A percentile compares a stretch with the other conserved stretches of the same genome.
phyloP scores from a whole-genome alignment of 345 rosid genomes.

The Anacardium occidentale region DNA sequence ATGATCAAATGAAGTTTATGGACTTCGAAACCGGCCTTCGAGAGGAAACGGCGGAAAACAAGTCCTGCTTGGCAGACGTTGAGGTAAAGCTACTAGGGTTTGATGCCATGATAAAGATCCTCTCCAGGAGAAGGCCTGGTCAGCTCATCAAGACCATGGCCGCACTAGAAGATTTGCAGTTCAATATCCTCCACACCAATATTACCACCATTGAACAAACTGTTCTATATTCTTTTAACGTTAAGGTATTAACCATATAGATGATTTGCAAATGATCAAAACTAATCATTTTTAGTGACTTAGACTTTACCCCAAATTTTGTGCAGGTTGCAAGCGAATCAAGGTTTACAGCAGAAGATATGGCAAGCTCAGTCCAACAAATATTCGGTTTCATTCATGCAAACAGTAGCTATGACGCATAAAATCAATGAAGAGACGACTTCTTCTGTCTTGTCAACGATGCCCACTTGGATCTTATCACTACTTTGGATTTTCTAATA shows the following conservation, averaged over 20 bases:
- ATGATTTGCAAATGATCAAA: too few relatives aligned
- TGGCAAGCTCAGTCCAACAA: slow-evolving; percentile 85
- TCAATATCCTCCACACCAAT: slow-evolving; percentile 83
- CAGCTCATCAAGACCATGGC: slow-evolving; percentile 78
- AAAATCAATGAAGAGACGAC: not conserved
- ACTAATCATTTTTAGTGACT: not conserved
- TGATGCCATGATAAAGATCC: slow-evolving; percentile 91
- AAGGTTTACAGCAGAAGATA: slow-evolving; percentile 79
- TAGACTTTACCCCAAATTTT: not conserved
- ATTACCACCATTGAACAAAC: slow-evolving; percentile 97
- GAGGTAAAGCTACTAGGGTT: slow-evolving; percentile 90
- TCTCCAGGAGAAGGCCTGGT: slow-evolving; percentile 88
- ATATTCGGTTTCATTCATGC: slow-evolving; percentile 87
- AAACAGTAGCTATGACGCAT: slow-evolving; percentile 54
- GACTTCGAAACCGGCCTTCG: slow-evolving; percentile 46
- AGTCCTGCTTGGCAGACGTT: slow-evolving; percentile 80
- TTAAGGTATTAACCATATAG: slow-evolving; percentile 50
- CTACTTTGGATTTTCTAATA: not conserved
- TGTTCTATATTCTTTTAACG: slow-evolving; percentile 89
- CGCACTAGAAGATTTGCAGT: slow-evolving; percentile 91
- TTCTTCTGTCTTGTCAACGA: slow-evolving; percentile 16
- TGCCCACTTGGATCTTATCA: slow-evolving; percentile 19
- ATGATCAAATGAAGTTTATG: slow-evolving; percentile 39
- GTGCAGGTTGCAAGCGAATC: slow-evolving; percentile 67
- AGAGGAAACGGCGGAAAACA: slow-evolving; percentile 86